Evolutionary conservation across 768 basidiomycete species (phyloP), one percentile per base, ranked within the genome.

Genomic region (Pleurotus tuber-regium): DNA sequence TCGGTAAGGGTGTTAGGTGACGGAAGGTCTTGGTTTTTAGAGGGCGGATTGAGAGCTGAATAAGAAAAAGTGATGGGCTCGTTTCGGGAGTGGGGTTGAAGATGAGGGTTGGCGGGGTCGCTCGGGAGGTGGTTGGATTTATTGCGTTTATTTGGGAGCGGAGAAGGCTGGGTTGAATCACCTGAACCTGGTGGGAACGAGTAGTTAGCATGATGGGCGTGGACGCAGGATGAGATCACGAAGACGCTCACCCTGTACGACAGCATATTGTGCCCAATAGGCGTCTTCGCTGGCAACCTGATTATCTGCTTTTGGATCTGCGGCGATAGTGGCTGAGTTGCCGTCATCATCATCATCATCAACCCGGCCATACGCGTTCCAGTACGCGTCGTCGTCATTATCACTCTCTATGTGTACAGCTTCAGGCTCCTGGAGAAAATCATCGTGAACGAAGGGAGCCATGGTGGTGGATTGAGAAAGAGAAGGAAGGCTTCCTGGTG

Each of bases 211-310:
- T 52, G 42, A 24, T 43, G 43, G 2, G 24, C 14, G 40, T 40
- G 42, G 39, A 30, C 30, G 18, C 11, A 12, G 31, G 8, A 50
- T 4, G 25, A 24, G 24, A 21, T 26, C 18, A 26, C 51, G 38
- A n/a, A 25, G 6, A 14, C 19, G 59, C 68, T 59, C 51, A 87
- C 87, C 87, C 66, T 89, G 86, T 5, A 89, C 76, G 16, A 74
- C 71, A 25, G 84, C 71, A 63, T 89, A 89, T 55, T 77, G 84
- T 21, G 85, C 86, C 87, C 87, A 89, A 58, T 89, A 89, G 4
- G 84, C 84, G 53, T 88, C 87, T 59, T 78, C 76, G 16, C 57
- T 38, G 8, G 63, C 57, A 28, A 40, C 36, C 31, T 67, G 46
- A 26, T 48, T 10, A 29, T 66, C 69, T 53, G 53, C 31, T 38